Conservation (phyloP, 805 yeast species). For the Metschnikowia santaceciliae region DNA sequence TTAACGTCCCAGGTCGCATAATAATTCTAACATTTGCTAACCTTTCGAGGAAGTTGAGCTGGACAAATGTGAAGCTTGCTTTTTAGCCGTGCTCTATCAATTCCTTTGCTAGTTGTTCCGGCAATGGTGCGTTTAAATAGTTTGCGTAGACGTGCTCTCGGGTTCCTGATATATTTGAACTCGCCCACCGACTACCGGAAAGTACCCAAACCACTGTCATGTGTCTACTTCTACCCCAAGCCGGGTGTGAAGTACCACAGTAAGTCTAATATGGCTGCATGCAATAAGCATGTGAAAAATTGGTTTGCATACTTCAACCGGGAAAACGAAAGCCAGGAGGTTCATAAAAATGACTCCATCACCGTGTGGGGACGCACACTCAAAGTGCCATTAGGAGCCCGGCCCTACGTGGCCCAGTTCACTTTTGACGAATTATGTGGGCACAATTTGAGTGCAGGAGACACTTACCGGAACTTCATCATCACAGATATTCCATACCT, state of each 20-base stretch:
- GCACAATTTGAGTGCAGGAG: slow-evolving; percentile 86
- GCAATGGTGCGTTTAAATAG: slow-evolving; percentile 3
- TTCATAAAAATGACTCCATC: slow-evolving; percentile 25
- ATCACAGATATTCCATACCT: slow-evolving; percentile 90
- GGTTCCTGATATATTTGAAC: slow-evolving; percentile 57
- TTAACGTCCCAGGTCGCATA: too few species aligned
- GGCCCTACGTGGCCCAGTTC: slow-evolving; percentile 84
- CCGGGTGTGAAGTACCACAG: slow-evolving; percentile 56
- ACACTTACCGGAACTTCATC: slow-evolving; percentile 70
- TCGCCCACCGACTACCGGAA: slow-evolving; percentile 94
- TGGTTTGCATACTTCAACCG: slow-evolving; percentile 84
- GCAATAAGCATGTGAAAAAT: slow-evolving; percentile 57
- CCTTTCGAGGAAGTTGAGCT: slow-evolving; percentile 32
- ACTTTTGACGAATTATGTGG: slow-evolving; percentile 87
- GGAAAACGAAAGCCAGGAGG: slow-evolving; percentile 35
- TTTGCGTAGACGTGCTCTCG: neutral
- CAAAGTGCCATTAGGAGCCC: slow-evolving; percentile 68
- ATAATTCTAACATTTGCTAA: too few species aligned
- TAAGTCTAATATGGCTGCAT: slow-evolving; percentile 45
- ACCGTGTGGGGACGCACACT: slow-evolving; percentile 88
- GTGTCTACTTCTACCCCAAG: slow-evolving; percentile 72
- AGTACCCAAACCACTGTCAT: slow-evolving; percentile 75
- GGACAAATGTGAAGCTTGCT: slow-evolving; percentile 28
- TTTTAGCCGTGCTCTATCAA: slow-evolving; percentile 23
- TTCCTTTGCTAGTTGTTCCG: slow-evolving; percentile 6